These are phyloP conservation scores for Dictyostelium intermedium DNA, from an alignment of 78 protist species.

Conservation along the genomic window DNA sequence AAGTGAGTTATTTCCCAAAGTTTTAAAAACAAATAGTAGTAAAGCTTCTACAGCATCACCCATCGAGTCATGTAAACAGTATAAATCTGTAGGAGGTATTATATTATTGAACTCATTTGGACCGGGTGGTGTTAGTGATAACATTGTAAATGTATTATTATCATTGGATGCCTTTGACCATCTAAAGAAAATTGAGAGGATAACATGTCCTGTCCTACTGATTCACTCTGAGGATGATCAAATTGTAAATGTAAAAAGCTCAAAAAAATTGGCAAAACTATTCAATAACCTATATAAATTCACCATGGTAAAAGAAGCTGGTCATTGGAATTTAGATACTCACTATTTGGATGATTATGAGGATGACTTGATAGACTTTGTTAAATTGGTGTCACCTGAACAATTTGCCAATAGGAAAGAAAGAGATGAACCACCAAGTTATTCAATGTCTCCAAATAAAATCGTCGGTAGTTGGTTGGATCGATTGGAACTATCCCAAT, in stretches of 20 bases:
- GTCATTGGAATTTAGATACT: slow-evolving; percentile 53
- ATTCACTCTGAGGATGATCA: slow-evolving; percentile 39
- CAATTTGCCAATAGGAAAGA: slow-evolving; percentile 20
- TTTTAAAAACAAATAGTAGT: not conserved
- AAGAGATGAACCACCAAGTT: slow-evolving; percentile 23
- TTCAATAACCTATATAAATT: slow-evolving; percentile 20
- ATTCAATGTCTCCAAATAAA: slow-evolving; percentile 70
- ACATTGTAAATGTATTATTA: slow-evolving; percentile 47
- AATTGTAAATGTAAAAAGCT: slow-evolving; percentile 37
- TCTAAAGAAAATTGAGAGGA: slow-evolving; percentile 19
- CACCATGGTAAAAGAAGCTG: slow-evolving; percentile 29
- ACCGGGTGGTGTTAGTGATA: slow-evolving; percentile 41
- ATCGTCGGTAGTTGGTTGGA: slow-evolving; percentile 69
- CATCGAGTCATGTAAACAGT: slow-evolving; percentile 25
- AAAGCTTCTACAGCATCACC: not conserved
- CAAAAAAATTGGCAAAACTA: slow-evolving; percentile 56
- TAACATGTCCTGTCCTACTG: slow-evolving; percentile 38
- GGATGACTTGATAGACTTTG: slow-evolving; percentile 55
- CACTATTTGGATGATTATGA: slow-evolving; percentile 57
- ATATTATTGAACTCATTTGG: slow-evolving; percentile 48
- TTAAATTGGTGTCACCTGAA: slow-evolving; percentile 35
- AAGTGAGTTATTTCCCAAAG: slow-evolving; percentile 26
- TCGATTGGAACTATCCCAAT: slow-evolving; percentile 16
- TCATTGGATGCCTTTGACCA: slow-evolving; percentile 58
- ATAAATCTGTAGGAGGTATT: slow-evolving; percentile 45